Conservation (phyloP, 2,329 filamentous ascomycete species). For the Curvularia lunata region DNA sequence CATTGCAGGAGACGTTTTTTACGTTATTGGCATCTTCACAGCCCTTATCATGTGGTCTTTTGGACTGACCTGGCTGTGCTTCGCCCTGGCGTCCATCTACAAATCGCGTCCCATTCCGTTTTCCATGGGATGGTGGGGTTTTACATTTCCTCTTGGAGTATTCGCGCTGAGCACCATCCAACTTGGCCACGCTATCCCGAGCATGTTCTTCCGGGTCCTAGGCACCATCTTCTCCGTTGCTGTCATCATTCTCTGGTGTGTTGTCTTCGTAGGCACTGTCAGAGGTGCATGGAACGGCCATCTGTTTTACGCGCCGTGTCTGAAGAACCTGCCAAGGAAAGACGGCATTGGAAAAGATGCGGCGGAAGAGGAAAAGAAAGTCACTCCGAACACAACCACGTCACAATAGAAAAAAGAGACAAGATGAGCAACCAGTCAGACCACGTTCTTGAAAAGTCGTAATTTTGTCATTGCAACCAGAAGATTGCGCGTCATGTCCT, state of each 20-base stretch:
- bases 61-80: slow-evolving; percentile 61
- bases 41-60: slow-evolving; percentile 64
- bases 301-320: slow-evolving; percentile 62
- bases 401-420: not conserved
- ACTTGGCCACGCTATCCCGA: slow-evolving; percentile 60
- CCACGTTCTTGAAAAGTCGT: not conserved
- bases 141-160: slow-evolving; percentile 65
- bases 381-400: not conserved
- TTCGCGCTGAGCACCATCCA: slow-evolving; percentile 59
- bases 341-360: slow-evolving; percentile 18
- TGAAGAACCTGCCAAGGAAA: slow-evolving; percentile 46
- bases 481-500: not conserved
- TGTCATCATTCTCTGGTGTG: slow-evolving; percentile 63
- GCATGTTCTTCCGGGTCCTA: slow-evolving; percentile 62
- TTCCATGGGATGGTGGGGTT: slow-evolving; percentile 69
- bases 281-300: slow-evolving; percentile 57
- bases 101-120: slow-evolving; percentile 59
- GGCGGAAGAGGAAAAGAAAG: slow-evolving; percentile 27
- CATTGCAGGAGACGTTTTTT: slow-evolving; percentile 58
- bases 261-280: slow-evolving; percentile 59
- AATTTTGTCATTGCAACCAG: not conserved
- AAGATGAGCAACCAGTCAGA: not conserved
- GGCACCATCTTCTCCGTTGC: slow-evolving; percentile 61
- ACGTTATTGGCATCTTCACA: slow-evolving; percentile 62
- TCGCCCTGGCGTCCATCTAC: slow-evolving; percentile 59